Base-by-base conservation (phyloP, 2,329 filamentous ascomycete genomes). In the Alternaria angustiovoidea region DNA sequence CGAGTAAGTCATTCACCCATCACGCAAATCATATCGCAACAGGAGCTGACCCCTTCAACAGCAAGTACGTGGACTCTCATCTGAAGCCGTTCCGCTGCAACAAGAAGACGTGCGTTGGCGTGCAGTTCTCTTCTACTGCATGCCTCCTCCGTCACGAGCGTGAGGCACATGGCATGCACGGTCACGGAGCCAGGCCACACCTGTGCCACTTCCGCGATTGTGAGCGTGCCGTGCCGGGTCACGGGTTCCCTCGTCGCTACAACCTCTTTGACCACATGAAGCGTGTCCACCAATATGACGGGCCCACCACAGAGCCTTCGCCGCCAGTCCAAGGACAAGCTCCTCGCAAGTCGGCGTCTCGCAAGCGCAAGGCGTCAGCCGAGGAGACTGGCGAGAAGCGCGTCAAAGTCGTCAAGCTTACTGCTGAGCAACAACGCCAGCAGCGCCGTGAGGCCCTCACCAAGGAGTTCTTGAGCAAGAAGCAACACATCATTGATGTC, bases 221-320 rank as follows among this genome's bases (percentile, higher is more conserved):
- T 74, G 93, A 97, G 75, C 90, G 94, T 66, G 89, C 92, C 59
- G 84, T 90, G 34, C 83, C 87, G 24, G 93, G 93, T 71, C 93
- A 94, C 77, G 94, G 94, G 70, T 98, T 98, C 75, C 94, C 94
- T 38, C 90, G 94, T 71, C 90, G 94, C 72, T 98, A 95, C 92
- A 98, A 98, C 81, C 87, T 97, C 54, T 89, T 91, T 79, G 94
- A 98, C 81, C 94, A 98, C 85, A 97, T 97, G 94, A 92, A 93
- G 82, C 90, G 94, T 64, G 94, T 97, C 7, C 94, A 98, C 72
- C 86, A 87, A 67, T 87, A 86, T 72, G 83, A 74, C 41, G 75
- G 74, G 34, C 72, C 75, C 1, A 72, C 72, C 7, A 72, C 68
- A 7, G 76, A 78, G 61, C 65, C 69, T 7, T 77, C 76, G 0